Evolutionary conservation across 352 stramenopile genomes (phyloP).

Genomic region (Pilasporangium apinafurcum): DNA sequence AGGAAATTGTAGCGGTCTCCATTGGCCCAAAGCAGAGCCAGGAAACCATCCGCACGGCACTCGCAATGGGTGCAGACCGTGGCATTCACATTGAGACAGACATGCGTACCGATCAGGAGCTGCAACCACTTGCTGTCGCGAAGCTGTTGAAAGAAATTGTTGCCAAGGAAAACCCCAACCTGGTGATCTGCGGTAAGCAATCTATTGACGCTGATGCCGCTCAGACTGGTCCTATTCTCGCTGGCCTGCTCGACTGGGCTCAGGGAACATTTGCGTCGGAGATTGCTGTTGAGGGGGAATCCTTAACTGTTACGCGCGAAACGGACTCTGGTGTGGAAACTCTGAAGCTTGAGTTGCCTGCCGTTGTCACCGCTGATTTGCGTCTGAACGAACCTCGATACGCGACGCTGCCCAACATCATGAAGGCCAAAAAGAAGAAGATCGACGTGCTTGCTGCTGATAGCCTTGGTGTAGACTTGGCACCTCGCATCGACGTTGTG

Average conservation of each 20-base stretch:
- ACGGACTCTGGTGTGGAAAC: slow-evolving; percentile 92
- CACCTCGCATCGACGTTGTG: slow-evolving; percentile 63
- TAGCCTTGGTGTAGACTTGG: slow-evolving; percentile 67
- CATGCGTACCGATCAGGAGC: slow-evolving; percentile 94
- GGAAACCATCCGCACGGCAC: slow-evolving; percentile 94
- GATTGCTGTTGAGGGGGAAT: slow-evolving; percentile 60
- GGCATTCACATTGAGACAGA: slow-evolving; percentile 97
- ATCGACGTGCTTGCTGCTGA: slow-evolving; percentile 76
- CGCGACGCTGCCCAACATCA: slow-evolving; percentile 99
- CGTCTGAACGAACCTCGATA: slow-evolving; percentile 99
- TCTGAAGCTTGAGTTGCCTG: slow-evolving; percentile 85
- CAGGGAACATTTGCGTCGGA: slow-evolving; percentile 98
- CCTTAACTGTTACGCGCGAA: slow-evolving; percentile 88
- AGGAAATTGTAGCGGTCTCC: slow-evolving; percentile 94
- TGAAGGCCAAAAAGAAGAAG: slow-evolving; percentile 97
- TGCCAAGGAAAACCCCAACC: slow-evolving; percentile 88
- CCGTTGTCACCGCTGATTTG: slow-evolving; percentile 97
- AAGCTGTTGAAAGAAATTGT: slow-evolving; percentile 95
- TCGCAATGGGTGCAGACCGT: slow-evolving; percentile 93
- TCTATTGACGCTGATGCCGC: slow-evolving; percentile 84
- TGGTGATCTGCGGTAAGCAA: slow-evolving; percentile 98
- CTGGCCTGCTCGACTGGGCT: slow-evolving; percentile 94
- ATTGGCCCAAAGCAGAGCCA: slow-evolving; percentile 97
- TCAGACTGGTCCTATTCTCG: slow-evolving; percentile 92
- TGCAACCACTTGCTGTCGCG: slow-evolving; percentile 96